Evolutionary conservation across 2,329 filamentous ascomycete species (phyloP), one percentile per base, ranked within the genome.

Genomic region (Furcasterigmium sp.): DNA sequence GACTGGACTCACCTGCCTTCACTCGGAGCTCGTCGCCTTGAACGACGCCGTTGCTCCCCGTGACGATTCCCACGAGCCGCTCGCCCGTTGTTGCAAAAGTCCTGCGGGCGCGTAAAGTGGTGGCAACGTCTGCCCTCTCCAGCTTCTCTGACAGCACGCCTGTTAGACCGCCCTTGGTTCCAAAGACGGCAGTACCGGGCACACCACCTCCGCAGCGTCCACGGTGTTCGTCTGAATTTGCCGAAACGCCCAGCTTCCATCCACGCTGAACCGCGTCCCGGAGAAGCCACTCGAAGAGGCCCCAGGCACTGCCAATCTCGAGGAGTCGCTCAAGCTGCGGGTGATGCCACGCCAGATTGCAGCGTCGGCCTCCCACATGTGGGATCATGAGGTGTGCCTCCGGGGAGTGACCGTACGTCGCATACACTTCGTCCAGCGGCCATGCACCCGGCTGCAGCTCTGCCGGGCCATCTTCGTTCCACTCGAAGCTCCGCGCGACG

Each of bases 391-490:
- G 56, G 39, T 63, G 56, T 3, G 49, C 46, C 14, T 60, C 57
- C 1, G 57, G 49, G 0, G 54, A 47, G 34, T 60, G 55, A 0
- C 59, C 61, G 43, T 64, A 63, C 3, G 61, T 64, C 17, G 61
- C 59, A 41, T 64, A 65, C 1, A 64, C 51, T 37, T 65, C 60
- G 37, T 64, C 62, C 5, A 65, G 50, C 0, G 61, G 60, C 61
- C 60, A 65, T 2, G 62, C 56, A 14, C 60, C 59, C 0, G 61
- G 59, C 3, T 39, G 26, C 17, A 62, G 49, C 39, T 60, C 56
- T 2, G 52, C 52, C 6, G 58, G 59, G 3, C 58, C 58, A 30
- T 63, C 46, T 38, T 63, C 59, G 43, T 62, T 63, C 59, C 60
- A 62, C 46, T 65, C 60, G 41, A 65, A 64, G 40, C 57, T 61